Conservation (phyloP, 2,329 filamentous ascomycete genomes). For the Scedosporium aurantiacum region DNA sequence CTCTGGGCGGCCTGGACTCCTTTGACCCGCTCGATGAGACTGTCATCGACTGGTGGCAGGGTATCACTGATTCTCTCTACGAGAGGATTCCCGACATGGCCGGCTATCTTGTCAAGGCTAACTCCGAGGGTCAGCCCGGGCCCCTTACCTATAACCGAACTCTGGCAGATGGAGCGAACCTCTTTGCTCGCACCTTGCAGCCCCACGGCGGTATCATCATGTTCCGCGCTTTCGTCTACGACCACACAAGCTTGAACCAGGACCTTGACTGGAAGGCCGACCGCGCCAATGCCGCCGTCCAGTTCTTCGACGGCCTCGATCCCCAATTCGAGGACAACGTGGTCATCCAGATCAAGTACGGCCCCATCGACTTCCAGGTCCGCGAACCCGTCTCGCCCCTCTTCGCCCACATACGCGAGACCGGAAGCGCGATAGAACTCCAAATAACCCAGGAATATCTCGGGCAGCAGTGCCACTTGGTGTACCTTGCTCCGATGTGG, state of each 20-base stretch:
- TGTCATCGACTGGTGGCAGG: slow-evolving; percentile 53
- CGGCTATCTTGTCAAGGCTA: slow-evolving; percentile 61
- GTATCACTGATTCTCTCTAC: slow-evolving; percentile 50
- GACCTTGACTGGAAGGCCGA: slow-evolving; percentile 50
- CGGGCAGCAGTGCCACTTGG: slow-evolving; percentile 57
- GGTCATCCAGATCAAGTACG: slow-evolving; percentile 63
- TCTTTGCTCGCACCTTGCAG: slow-evolving; percentile 50
- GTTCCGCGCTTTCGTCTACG: slow-evolving; percentile 64
- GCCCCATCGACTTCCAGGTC: slow-evolving; percentile 64
- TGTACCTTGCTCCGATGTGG: slow-evolving; percentile 60
- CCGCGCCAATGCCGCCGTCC: slow-evolving; percentile 57
- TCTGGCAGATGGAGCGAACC: slow-evolving; percentile 54
- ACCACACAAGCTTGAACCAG: slow-evolving; percentile 39
- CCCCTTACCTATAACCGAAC: slow-evolving; percentile 61
- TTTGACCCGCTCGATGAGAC: slow-evolving; percentile 52
- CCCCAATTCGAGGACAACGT: slow-evolving; percentile 59
- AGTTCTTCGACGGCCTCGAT: slow-evolving; percentile 56
- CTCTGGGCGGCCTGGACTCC: slow-evolving; percentile 43
- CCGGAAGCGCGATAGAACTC: slow-evolving; percentile 47
- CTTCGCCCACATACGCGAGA: slow-evolving; percentile 39
- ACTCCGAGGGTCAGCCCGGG: slow-evolving; percentile 61
- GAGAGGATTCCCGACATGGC: slow-evolving; percentile 52
- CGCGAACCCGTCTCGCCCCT: slow-evolving; percentile 56
- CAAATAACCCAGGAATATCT: slow-evolving; percentile 61
- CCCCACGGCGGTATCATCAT: slow-evolving; percentile 52